These are phyloP conservation scores for Xylaria arbuscula DNA, from an alignment of 2,329 filamentous ascomycete genomes.

Conservation along the genomic window DNA sequence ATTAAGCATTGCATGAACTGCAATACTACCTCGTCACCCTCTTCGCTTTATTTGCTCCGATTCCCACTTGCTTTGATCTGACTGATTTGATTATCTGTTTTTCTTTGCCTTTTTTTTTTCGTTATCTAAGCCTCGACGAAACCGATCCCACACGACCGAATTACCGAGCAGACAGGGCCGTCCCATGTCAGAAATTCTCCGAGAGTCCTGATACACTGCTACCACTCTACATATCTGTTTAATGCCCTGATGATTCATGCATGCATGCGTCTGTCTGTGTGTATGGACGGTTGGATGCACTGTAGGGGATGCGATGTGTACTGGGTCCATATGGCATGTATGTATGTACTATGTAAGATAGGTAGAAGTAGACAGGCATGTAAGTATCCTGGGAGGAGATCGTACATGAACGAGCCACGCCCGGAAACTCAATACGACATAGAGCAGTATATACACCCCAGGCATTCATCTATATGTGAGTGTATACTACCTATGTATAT, in stretches of 20 bases:
- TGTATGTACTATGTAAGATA: constrained; percentile 3
- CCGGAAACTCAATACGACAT: constrained; percentile 3
- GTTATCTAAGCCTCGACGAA: neutral
- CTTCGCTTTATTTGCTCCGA: neutral
- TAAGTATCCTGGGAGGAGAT: constrained; percentile 5
- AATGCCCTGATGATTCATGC: neutral
- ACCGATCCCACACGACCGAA: neutral
- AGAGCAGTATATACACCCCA: neutral
- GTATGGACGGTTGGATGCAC: neutral
- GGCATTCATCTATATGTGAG: neutral
- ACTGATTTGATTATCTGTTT: neutral
- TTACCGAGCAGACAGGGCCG: neutral
- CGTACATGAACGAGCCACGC: constrained; percentile 15
- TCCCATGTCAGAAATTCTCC: constrained; percentile 12
- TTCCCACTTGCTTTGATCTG: neutral
- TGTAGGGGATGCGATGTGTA: neutral
- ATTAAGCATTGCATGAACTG: constrained; percentile 17
- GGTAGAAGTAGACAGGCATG: neutral
- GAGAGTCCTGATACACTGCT: neutral
- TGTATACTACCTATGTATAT: neutral
- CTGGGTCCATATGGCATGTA: neutral
- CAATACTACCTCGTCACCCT: constrained; percentile 13
- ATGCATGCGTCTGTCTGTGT: neutral
- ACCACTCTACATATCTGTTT: neutral
- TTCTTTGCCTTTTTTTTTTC: neutral